These are phyloP conservation scores for Mucor plumbeus DNA, from an alignment of 371 early-diverging fungal species.

Conservation along the genomic window DNA sequence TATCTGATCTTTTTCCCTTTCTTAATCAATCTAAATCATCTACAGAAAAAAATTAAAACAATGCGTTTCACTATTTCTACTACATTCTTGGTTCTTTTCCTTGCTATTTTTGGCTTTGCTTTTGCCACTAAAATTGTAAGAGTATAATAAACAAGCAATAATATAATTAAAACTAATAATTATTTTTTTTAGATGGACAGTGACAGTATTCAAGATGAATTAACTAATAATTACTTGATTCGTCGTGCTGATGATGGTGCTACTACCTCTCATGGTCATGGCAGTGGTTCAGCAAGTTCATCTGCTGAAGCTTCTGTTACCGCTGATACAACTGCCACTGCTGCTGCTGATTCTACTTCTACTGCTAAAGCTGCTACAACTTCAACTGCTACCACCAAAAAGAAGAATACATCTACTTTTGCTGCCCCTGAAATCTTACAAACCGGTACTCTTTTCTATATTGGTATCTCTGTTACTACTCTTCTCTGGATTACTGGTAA, in stretches of 20 bases:
- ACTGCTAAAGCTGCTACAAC: slow-evolving; percentile 7
- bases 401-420: slow-evolving; percentile 12
- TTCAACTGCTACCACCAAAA: background rate
- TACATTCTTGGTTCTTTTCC: slow-evolving; percentile 3
- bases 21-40: background rate
- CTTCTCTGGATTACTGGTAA: slow-evolving; percentile 34
- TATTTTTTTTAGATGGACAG: slow-evolving; percentile 10
- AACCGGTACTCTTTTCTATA: slow-evolving; percentile 31
- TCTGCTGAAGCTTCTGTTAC: background rate
- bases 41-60: too few relatives aligned
- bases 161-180: background rate
- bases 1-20: slow-evolving; percentile 3
- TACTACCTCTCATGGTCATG: background rate
- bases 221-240: background rate
- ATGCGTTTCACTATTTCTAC: slow-evolving; percentile 16
- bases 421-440: slow-evolving; percentile 22
- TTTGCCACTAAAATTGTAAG: background rate
- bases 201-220: background rate
- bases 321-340: background rate
- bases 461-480: slow-evolving; percentile 26
- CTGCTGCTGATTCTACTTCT: background rate
- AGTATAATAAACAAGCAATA: background rate
- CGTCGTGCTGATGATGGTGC: slow-evolving; percentile 8
- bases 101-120: background rate
- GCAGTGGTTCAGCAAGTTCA: background rate